A percentile compares a stretch with the other conserved stretches of the same genome.
Conservation (phyloP, 768 basidiomycete genomes). For the Russula virescens region DNA sequence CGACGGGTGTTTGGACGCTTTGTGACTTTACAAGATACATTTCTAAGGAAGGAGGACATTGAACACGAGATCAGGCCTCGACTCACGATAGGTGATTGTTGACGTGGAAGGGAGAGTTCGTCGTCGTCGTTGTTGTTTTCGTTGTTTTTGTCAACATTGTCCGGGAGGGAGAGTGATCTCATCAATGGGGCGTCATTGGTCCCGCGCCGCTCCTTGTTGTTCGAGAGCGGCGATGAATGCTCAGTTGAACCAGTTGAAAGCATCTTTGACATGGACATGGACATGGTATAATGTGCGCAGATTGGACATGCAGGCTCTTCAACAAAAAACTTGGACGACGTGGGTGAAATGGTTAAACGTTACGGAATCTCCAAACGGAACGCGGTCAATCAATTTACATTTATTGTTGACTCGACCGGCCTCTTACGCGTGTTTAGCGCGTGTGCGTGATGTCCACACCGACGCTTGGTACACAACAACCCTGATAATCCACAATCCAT, state of each 20-base stretch:
- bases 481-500: neutral
- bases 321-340: neutral
- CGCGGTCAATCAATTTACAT: too few species aligned
- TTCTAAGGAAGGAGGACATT: conserved; percentile 14
- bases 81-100: conserved; percentile 17
- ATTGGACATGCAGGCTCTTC: conserved; percentile 5
- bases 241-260: conserved; percentile 16
- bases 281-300: neutral
- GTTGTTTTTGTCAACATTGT: neutral
- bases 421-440: neutral
- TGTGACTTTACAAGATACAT: conserved; percentile 17
- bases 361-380: too few species aligned
- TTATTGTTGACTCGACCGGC: neutral
- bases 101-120: neutral
- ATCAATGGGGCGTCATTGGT: conserved; percentile 5
- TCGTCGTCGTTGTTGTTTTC: neutral
- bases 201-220: conserved; percentile 19
- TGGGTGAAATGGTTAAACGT: too few species aligned
- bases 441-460: neutral
- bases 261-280: conserved; percentile 5
- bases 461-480: neutral
- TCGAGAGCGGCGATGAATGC: conserved; percentile 19
- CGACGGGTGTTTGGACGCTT: conserved; percentile 5
- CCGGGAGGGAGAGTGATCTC: conserved; percentile 10
- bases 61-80: conserved; percentile 23